Conservation (phyloP, 2,329 filamentous ascomycete genomes). For the Sclerotinia subarctica region DNA sequence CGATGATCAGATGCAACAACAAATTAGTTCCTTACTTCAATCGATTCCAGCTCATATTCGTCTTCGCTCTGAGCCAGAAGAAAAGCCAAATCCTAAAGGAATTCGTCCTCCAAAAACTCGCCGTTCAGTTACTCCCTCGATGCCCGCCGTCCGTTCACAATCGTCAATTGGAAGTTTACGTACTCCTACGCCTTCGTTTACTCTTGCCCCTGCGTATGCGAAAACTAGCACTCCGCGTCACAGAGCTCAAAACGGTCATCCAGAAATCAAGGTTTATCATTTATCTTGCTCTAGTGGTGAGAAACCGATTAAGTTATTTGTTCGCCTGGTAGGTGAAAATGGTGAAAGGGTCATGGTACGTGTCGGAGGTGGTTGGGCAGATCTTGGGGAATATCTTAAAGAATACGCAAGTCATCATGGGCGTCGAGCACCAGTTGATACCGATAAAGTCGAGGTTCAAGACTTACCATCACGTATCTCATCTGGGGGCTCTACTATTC, state of each 20-base stretch:
- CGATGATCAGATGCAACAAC: constrained; percentile 71
- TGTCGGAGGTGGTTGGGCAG: constrained; percentile 97
- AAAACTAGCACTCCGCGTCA: constrained; percentile 45
- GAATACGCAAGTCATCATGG: constrained; percentile 93
- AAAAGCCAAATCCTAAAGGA: constrained; percentile 34
- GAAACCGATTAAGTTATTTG: constrained; percentile 89
- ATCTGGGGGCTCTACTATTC: constrained; percentile 28
- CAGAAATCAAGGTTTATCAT: constrained; percentile 89
- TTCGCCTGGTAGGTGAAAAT: constrained; percentile 84
- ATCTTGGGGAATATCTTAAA: constrained; percentile 89
- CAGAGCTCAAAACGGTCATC: constrained; percentile 51
- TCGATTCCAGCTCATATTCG: constrained; percentile 78
- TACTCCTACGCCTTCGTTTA: constrained; percentile 64
- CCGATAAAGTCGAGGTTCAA: constrained; percentile 57
- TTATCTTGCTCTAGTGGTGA: constrained; percentile 79
- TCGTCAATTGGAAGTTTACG: constrained; percentile 36
- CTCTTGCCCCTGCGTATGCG: constrained; percentile 59
- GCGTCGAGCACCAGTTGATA: constrained; percentile 54
- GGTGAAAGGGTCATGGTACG: constrained; percentile 96
- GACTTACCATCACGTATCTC: constrained; percentile 46
- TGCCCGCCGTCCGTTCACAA: constrained; percentile 26
- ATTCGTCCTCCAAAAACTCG: constrained; percentile 39
- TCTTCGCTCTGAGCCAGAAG: constrained; percentile 55
- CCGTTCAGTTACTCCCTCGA: constrained; percentile 36
- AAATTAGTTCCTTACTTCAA: constrained; percentile 75